These are phyloP conservation scores for Macroventuria anomochaeta DNA, from an alignment of 2,329 filamentous ascomycete genomes.

Conservation along the genomic window DNA sequence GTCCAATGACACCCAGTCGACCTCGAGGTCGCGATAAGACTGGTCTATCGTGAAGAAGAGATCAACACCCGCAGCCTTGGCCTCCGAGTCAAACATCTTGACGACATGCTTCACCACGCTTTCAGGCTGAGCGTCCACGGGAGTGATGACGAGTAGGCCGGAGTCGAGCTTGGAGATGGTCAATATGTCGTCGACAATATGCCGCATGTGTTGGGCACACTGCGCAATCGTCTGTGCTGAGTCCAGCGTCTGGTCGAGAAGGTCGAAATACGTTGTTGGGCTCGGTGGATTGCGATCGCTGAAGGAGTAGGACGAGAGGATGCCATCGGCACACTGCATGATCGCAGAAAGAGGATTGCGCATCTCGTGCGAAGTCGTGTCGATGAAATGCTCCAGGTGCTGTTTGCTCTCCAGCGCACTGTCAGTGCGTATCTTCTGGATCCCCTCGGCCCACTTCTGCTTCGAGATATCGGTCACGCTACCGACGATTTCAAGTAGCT, in stretches of 20 bases:
- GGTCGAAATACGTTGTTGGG: slow-evolving; percentile 19
- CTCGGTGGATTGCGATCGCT: slow-evolving; percentile 10
- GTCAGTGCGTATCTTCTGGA: slow-evolving; percentile 40
- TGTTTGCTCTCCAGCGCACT: slow-evolving; percentile 43
- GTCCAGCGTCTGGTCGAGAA: slow-evolving; percentile 39
- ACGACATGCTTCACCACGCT: slow-evolving; percentile 41
- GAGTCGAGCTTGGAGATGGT: slow-evolving; percentile 56
- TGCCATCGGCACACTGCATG: slow-evolving; percentile 52
- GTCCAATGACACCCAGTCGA: slow-evolving; percentile 52
- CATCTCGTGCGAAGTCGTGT: slow-evolving; percentile 52
- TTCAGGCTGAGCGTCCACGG: slow-evolving; percentile 47
- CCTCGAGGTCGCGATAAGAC: slow-evolving; percentile 45
- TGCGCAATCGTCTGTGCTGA: slow-evolving; percentile 52
- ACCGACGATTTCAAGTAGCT: slow-evolving; percentile 43
- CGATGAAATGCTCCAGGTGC: slow-evolving; percentile 46
- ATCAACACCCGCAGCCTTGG: slow-evolving; percentile 38
- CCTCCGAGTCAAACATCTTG: slow-evolving; percentile 50
- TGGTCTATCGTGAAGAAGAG: slow-evolving; percentile 41
- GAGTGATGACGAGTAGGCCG: slow-evolving; percentile 50
- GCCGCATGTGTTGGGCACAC: slow-evolving; percentile 54
- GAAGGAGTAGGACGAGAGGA: slow-evolving; percentile 35
- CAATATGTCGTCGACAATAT: slow-evolving; percentile 56
- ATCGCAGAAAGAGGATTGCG: slow-evolving; percentile 54
- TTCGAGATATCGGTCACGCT: slow-evolving; percentile 48
- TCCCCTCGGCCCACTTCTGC: slow-evolving; percentile 47